These are phyloP conservation scores for Leucosporidium yakuticum DNA, from an alignment of 768 basidiomycete genomes.

Conservation along the genomic window DNA sequence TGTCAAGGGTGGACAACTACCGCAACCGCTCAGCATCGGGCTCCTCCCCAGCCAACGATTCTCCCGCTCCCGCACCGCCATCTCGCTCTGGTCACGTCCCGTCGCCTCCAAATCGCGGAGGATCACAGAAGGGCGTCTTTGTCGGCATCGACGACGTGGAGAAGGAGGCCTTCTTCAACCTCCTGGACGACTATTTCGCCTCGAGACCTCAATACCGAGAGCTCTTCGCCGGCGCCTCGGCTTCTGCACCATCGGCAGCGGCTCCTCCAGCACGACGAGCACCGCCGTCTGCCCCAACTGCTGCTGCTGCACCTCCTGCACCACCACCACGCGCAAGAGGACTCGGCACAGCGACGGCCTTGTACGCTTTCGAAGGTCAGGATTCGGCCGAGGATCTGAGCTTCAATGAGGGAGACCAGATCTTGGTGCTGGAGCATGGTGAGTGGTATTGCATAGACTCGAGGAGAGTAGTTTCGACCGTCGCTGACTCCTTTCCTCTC, in stretches of 20 bases:
- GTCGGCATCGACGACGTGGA: constrained; percentile 6
- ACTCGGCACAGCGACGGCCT: constrained; percentile 11
- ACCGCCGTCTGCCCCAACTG: not conserved
- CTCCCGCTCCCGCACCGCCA: not conserved
- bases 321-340: not conserved
- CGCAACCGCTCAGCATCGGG: not conserved
- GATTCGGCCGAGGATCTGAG: constrained; percentile 42
- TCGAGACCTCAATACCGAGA: constrained; percentile 8
- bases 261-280: not conserved
- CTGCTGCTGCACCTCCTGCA: not conserved
- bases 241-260: not conserved
- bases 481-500: not conserved
- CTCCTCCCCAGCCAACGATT: not conserved
- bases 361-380: constrained; percentile 21
- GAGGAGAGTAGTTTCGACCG: not conserved
- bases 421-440: constrained; percentile 36
- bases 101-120: not conserved
- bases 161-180: constrained; percentile 26
- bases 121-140: constrained; percentile 1
- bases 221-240: not conserved
- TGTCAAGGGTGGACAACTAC: not conserved
- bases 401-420: constrained; percentile 43
- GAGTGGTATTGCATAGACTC: not conserved
- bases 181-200: constrained; percentile 29
- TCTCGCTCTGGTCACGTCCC: not conserved